Percentiles rank a stretch among this genome's conserved stretches.
Evolutionary conservation across 2,329 filamentous ascomycete species (phyloP).

Genomic region (Aspergillus brunneoviolaceus): DNA sequence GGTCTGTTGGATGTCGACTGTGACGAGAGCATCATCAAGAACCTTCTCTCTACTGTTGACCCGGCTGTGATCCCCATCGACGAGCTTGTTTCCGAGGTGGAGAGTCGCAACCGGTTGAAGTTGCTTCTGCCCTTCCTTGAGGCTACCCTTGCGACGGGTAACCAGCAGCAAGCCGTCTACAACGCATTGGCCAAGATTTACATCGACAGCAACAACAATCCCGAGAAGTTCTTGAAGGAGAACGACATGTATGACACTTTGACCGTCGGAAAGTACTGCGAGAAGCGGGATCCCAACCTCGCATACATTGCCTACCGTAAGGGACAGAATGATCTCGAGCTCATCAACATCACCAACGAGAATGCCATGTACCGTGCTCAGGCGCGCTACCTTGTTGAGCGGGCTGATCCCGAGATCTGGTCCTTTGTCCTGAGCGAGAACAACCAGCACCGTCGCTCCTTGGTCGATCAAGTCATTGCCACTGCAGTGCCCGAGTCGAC

Average conservation of each 20-base stretch:
- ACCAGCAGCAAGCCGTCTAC: conserved; percentile 94
- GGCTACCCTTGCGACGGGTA: conserved; percentile 81
- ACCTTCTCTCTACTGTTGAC: conserved; percentile 79
- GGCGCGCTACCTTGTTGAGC: conserved; percentile 88
- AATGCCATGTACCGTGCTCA: conserved; percentile 99
- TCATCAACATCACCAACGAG: conserved; percentile 97
- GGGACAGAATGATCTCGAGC: conserved; percentile 93
- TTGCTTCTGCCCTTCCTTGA: conserved; percentile 94
- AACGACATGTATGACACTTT: conserved; percentile 96
- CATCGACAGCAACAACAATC: conserved; percentile 97
- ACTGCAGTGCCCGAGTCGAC: conserved; percentile 91
- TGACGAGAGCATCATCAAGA: conserved; percentile 94
- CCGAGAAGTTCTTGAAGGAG: conserved; percentile 94
- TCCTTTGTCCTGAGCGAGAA: conserved; percentile 90
- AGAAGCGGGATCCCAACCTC: conserved; percentile 95
- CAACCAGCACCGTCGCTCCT: conserved; percentile 89
- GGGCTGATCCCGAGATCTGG: conserved; percentile 89
- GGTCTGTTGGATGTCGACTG: conserved; percentile 95
- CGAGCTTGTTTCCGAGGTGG: conserved; percentile 90
- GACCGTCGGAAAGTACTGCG: conserved; percentile 93
- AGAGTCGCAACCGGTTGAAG: conserved; percentile 92
- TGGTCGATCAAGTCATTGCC: conserved; percentile 94
- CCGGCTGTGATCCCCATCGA: conserved; percentile 87
- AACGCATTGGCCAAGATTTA: conserved; percentile 99
- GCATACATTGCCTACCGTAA: conserved; percentile 94